These are phyloP conservation scores for Termitomyces sp. DNA, from an alignment of 768 basidiomycete species.

Conservation along the genomic window DNA sequence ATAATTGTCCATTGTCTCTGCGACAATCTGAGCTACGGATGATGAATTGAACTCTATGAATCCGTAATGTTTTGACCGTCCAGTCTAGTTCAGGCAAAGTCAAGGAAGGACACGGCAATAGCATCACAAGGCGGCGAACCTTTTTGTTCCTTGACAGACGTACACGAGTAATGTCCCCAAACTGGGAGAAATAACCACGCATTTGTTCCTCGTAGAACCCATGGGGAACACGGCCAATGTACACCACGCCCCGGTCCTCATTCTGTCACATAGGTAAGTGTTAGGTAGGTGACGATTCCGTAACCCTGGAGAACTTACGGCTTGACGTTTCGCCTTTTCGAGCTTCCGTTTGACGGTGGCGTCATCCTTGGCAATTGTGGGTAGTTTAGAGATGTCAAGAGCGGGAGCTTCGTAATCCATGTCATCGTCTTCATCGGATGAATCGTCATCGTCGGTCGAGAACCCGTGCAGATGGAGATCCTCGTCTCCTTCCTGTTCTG, in stretches of 20 bases:
- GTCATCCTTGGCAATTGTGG: constrained; percentile 88
- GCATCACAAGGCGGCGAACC: constrained; percentile 32
- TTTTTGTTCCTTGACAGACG: constrained; percentile 92
- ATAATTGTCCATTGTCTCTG: constrained; percentile 99
- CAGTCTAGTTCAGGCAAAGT: constrained; percentile 53
- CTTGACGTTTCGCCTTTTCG: constrained; percentile 57
- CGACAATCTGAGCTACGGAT: constrained; percentile 89
- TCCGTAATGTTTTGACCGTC: constrained; percentile 93
- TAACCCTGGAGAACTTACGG: constrained; percentile 41
- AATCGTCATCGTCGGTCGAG: constrained; percentile 71
- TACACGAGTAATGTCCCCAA: constrained; percentile 83
- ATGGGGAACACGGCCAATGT: constrained; percentile 88
- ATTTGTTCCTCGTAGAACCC: constrained; percentile 98
- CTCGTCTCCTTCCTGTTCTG: constrained; percentile 26
- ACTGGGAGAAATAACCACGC: constrained; percentile 90
- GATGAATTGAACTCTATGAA: constrained; percentile 93
- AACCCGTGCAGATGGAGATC: constrained; percentile 60
- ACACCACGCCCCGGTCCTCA: constrained; percentile 78
- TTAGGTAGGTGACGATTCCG: neutral
- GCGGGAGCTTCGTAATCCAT: constrained; percentile 46
- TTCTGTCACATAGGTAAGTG: constrained; percentile 21
- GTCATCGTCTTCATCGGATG: constrained; percentile 67
- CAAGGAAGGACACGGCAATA: neutral
- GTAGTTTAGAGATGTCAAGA: constrained; percentile 69
- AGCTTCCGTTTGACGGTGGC: constrained; percentile 64